Conservation (phyloP, 2,329 filamentous ascomycete genomes). For the Chalaropsis ovoidea region DNA sequence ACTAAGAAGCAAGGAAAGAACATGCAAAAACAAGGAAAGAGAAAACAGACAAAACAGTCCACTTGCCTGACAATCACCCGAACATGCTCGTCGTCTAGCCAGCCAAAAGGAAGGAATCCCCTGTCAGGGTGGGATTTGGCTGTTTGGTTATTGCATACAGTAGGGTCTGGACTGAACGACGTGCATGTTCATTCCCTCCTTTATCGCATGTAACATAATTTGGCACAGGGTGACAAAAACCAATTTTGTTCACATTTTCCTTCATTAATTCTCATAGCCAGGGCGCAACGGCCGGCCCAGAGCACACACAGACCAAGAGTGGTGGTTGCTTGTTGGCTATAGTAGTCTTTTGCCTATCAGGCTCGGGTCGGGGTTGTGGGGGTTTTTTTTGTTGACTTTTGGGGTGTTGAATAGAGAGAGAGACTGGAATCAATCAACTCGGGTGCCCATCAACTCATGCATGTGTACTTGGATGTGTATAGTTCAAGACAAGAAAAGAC, state of each 20-base stretch:
- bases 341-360: not conserved
- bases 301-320: conserved; percentile 1
- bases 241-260: not conserved
- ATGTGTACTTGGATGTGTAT: not conserved
- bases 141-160: no score
- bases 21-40: not conserved
- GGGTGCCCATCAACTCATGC: no score
- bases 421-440: no score
- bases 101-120: no score
- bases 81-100: no score
- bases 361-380: not conserved
- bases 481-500: not conserved
- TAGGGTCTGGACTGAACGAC: no score
- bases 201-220: not conserved
- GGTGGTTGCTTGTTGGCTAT: conserved; percentile 1
- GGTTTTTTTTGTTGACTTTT: not conserved
- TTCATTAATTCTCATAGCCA: not conserved
- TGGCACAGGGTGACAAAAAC: not conserved
- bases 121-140: no score
- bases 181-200: not conserved
- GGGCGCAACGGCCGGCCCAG: not conserved
- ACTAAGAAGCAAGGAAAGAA: not conserved
- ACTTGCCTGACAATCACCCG: no score
- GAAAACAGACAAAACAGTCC: not conserved
- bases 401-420: not conserved